Percentiles rank a stretch among this genome's conserved stretches.
phyloP scores from a whole-genome alignment of 2,329 filamentous ascomycete genomes.

The Colletotrichum cereale region DNA sequence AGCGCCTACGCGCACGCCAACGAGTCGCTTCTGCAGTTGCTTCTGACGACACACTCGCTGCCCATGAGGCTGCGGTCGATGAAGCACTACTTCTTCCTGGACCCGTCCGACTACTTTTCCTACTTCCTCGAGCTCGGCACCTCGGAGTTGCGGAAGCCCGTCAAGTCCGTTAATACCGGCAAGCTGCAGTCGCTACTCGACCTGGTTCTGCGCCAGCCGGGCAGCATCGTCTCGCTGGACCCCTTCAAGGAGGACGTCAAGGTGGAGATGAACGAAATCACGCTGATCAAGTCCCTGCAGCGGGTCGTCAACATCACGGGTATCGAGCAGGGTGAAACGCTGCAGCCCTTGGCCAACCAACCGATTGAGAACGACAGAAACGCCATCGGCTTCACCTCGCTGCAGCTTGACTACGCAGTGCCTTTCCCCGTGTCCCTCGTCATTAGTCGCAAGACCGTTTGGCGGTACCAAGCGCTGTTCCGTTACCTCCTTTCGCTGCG shows the following conservation, averaged over 20 bases:
- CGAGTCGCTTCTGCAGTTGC: constrained; percentile 88
- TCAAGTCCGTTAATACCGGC: constrained; percentile 87
- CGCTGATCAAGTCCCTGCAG: constrained; percentile 93
- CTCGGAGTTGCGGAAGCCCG: constrained; percentile 90
- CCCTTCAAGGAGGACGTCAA: constrained; percentile 99
- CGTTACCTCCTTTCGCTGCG: constrained; percentile 91
- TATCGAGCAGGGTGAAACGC: constrained; percentile 88
- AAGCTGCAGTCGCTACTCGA: constrained; percentile 98
- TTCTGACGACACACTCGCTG: constrained; percentile 92
- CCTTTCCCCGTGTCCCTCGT: constrained; percentile 96
- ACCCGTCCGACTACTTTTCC: constrained; percentile 97
- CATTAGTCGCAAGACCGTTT: constrained; percentile 95
- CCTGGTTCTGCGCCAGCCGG: constrained; percentile 93
- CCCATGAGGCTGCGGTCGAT: constrained; percentile 88
- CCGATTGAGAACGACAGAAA: constrained; percentile 85
- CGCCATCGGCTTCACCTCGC: constrained; percentile 89
- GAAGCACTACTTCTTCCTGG: constrained; percentile 99
- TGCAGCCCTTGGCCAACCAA: constrained; percentile 78
- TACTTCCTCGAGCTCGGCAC: constrained; percentile 95
- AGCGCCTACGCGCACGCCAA: constrained; percentile 96
- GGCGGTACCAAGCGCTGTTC: constrained; percentile 95
- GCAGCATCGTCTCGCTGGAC: constrained; percentile 92
- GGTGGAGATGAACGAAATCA: constrained; percentile 95
- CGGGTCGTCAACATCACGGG: constrained; percentile 97
- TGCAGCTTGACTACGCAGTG: constrained; percentile 94